Base-by-base conservation (phyloP, 2,329 filamentous ascomycete genomes). In the Epichloe typhina region DNA sequence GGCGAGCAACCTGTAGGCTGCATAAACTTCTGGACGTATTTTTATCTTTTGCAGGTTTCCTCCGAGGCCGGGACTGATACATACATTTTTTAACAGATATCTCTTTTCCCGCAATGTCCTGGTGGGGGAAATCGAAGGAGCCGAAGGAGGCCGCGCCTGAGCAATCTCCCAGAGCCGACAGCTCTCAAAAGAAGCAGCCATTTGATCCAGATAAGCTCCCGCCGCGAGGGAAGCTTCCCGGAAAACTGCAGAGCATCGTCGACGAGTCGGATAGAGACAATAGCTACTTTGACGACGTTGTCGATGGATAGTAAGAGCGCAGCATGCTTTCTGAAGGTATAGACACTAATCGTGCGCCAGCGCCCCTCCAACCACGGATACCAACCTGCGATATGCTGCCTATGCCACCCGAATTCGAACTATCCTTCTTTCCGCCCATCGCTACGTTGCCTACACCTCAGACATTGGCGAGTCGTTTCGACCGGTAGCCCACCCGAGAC, bases 381-480 rank as follows among this genome's bases (percentile, higher is more conserved):
- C 82, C 58, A 84, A 82, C 58, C 72, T 95, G 61, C 86, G 93
- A 62, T 98, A 97, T 70, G 91, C 90, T 52, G 93, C 86, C 58
- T 98, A 98, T 69, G 88, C 88, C 46, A 82, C 83, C 53, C 83
- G 93, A 46, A 72, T 93, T 55, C 83, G 88, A 54, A 95, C 90
- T 7, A 86, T 97, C 57, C 81, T 98, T 61, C 73, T 90, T 58
- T 88, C 86, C 15, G 90, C 90, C 4, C 93, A 97, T 62, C 84
- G 93, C 61, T 98, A 98, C 63, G 89, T 98, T 46, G 93, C 93
- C 51, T 98, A 98, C 66, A 97, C 93, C 0, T 90, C 84, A 19
- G 91, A 97, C 62, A 91, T 98, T 56, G 93, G 93, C 64, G 93
- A 98, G 68, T 94, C 87, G 0, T 98, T 98, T 69, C 82, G 93